Evolutionary conservation across 2,329 filamentous ascomycete genomes (phyloP).

Genomic region (Dryadomyces quercus-mongolicae): DNA sequence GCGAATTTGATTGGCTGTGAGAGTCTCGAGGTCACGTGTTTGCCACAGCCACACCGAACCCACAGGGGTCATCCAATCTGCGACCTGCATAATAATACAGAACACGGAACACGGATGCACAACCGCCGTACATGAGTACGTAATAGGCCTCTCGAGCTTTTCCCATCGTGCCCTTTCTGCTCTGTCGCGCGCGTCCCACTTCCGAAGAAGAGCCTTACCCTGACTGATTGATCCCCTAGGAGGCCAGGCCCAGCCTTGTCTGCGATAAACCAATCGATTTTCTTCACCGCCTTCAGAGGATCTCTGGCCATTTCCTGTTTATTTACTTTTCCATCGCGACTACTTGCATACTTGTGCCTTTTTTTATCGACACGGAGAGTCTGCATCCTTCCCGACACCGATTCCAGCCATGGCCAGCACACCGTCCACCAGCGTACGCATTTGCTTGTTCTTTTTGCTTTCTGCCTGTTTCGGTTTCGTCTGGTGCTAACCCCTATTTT

Average conservation of each 20-base stretch:
- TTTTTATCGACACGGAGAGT: background rate
- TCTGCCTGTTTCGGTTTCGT: background rate
- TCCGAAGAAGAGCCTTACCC: background rate
- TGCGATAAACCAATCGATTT: background rate
- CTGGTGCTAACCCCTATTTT: background rate
- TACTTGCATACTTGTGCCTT: background rate
- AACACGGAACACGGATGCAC: no score
- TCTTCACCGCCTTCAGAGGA: slow-evolving; percentile 2
- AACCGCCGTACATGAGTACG: background rate
- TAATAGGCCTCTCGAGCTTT: background rate
- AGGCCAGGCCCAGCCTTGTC: background rate
- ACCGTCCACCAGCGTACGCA: slow-evolving; percentile 4
- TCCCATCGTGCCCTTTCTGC: background rate
- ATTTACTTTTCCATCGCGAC: background rate
- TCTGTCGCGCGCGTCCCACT: background rate
- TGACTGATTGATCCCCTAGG: background rate
- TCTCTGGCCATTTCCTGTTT: background rate
- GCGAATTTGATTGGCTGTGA: background rate
- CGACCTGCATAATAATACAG: no score
- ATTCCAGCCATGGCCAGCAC: slow-evolving; percentile 1
- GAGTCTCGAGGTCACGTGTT: background rate
- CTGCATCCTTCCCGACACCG: background rate
- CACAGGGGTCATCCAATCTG: no score
- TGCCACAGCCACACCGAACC: background rate
- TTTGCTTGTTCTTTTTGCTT: background rate